Base-by-base conservation (phyloP, 2,329 filamentous ascomycete species). In the Colletotrichum tropicale region DNA sequence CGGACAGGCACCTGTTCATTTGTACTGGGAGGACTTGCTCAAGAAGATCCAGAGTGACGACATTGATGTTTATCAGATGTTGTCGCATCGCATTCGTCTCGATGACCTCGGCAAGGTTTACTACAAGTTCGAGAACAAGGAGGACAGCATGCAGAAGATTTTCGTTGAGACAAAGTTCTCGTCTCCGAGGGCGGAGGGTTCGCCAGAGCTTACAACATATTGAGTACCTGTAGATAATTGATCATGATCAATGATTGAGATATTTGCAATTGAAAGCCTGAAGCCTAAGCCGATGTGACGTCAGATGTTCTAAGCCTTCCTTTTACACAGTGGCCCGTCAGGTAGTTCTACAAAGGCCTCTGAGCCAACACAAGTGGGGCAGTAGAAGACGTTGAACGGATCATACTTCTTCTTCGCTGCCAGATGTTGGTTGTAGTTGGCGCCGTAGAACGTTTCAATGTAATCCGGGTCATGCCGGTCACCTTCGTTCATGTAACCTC, bases 11-110 rank as follows among this genome's bases (percentile, higher is more conserved):
- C 95, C 95, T 0, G 94, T 98, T 0, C 94, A 96, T 80, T 91
- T 93, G 80, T 97, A 98, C 86, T 98, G 95, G 95, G 88, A 95
- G 28, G 90, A 94, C 5, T 87, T 98, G n/a, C 87, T 97, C 61
- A 85, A 90, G 76, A 86, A 87, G 84, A 94, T 98, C 76, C 89
- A 93, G 80, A 88, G 87, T 26, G 92, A 92, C 36, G 89, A 93
- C 78, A 91, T 98, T 56, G 92, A 98, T 75, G 94, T 95, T 0
- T 84, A 93, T 43, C 92, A 94, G 82, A 98, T 98, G 94, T 87
- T 98, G 2, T 94, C 93, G 9, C 95, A 98, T 83, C 92, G 95
- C 15, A 91, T 95, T 68, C 88, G 90, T 34, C 88, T 98, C 5
- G 94, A 96, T 76, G 94, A 96, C 79, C 88, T 94, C 74, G 92